These are phyloP conservation scores for Coix lacrymajobi DNA, from an alignment of 176 grass and related monocot genomes.

Conservation along the genomic window DNA sequence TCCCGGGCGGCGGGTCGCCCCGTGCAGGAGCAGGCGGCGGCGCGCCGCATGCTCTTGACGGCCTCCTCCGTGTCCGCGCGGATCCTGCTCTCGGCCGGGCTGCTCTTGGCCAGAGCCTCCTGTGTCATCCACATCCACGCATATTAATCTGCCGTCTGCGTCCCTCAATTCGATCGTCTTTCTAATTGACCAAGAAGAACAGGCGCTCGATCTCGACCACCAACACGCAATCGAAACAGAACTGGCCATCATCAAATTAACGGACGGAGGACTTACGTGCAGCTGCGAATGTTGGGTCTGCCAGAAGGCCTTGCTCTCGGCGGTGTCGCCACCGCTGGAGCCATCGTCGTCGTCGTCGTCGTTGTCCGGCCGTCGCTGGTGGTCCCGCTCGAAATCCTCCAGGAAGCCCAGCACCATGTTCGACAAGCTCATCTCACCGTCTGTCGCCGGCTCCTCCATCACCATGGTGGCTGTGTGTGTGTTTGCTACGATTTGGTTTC, in stretches of 20 bases:
- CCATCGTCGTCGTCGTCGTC: constrained; percentile 20
- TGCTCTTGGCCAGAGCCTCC: constrained; percentile 69
- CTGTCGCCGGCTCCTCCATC: constrained; percentile 24
- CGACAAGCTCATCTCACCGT: constrained; percentile 55
- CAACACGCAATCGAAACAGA: background rate
- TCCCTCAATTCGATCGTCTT: background rate
- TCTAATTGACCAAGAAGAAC: background rate
- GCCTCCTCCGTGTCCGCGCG: constrained; percentile 47
- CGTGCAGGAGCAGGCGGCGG: constrained; percentile 50
- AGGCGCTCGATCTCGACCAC: background rate
- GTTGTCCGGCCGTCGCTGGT: constrained; percentile 23
- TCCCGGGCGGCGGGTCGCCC: constrained; percentile 18
- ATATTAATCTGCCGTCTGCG: background rate
- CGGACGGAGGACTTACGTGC: constrained; percentile 29
- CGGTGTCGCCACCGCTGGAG: background rate
- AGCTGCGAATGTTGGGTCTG: constrained; percentile 50
- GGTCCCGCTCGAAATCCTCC: constrained; percentile 46
- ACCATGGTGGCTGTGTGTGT: constrained; percentile 7
- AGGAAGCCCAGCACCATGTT: constrained; percentile 70
- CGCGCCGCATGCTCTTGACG: constrained; percentile 39
- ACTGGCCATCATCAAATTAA: background rate
- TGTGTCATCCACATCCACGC: constrained; percentile 24
- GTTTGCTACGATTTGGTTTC: background rate
- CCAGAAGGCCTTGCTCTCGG: constrained; percentile 74
- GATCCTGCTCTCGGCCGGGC: constrained; percentile 65